Evolutionary conservation across 306 rosid species (phyloP), one percentile per base, ranked within the genome.

Genomic region (Potentilla sterilis): DNA sequence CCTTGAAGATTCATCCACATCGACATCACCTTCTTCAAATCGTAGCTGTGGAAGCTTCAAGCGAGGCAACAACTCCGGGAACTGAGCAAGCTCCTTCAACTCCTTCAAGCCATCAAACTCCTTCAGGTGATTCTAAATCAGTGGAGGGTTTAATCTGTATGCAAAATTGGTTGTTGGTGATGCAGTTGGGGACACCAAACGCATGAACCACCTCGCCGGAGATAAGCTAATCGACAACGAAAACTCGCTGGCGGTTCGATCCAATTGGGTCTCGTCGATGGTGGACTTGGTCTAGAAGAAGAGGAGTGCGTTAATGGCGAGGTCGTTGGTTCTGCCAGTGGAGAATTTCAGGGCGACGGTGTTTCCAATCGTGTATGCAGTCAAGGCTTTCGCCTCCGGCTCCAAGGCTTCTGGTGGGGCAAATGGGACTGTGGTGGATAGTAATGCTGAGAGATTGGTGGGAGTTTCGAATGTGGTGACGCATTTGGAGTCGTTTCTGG

Each of bases 211-310:
- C 72, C 79, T 95, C 61, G 99, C 99, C 0, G 99, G 99, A 0
- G 99, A 95, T 37, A 95, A 92, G 81, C 81, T 95, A 1, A 92
- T 95, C 3, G 99, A 95, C 48, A 92, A 97, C n/a, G 99, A 95
- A 76, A 95, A 92, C 21, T 95, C 99, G 19, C 82, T 95, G 6
- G 97, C 98, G 9, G 90, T 95, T 69, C 86, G 99, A 40, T 92
- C 99, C 62, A 95, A 92, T 63, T 95, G 99, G 99, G 93, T 95
- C 46, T 95, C 98, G 0, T 89, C 93, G 4, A 95, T 89, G 98
- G 99, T 93, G 12, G 98, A 95, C 74, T 84, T 95, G 2, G 99
- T 95, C 22, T 95, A 98, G 99, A 89, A 85, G 89, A 92, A 83
- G 82, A 93, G 99, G n/a, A 91, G 81, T 21, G 90, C 97, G 4